Conservation (phyloP, 2,329 filamentous ascomycete species). For the Gnomoniopsis smithogilvyi region DNA sequence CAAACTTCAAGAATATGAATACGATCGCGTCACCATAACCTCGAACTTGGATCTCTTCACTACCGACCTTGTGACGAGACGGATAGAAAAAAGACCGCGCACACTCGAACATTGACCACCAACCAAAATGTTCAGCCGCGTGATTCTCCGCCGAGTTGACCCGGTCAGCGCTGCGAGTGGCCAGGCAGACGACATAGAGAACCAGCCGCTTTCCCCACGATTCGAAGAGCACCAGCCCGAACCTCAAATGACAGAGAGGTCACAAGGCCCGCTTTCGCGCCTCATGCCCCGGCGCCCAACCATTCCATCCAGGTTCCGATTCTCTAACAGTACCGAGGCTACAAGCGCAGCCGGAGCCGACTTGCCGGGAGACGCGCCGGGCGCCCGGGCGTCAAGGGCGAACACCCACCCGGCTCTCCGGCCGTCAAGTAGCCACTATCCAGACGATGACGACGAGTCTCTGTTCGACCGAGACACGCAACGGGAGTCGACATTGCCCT, state of each 20-base stretch:
- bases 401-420: constrained; percentile 10
- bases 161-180: constrained; percentile 7
- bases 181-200: constrained; percentile 13
- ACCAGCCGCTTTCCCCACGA: constrained; percentile 14
- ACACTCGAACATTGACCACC: neutral
- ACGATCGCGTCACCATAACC: constrained; percentile 2
- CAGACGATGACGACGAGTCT: constrained; percentile 19
- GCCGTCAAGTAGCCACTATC: constrained; percentile 27
- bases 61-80: neutral
- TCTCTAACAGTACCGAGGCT: constrained; percentile 21
- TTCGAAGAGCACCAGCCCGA: neutral
- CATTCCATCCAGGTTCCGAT: constrained; percentile 24
- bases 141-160: constrained; percentile 14
- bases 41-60: constrained; percentile 5
- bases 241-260: constrained; percentile 28
- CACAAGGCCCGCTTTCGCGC: constrained; percentile 21
- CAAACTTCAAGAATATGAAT: constrained; percentile 5
- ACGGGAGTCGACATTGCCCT: constrained; percentile 34
- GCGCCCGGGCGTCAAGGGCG: constrained; percentile 9
- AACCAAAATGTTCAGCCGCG: constrained; percentile 16
- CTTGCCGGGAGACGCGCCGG: constrained; percentile 6
- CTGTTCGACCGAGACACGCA: constrained; percentile 45
- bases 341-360: constrained; percentile 14
- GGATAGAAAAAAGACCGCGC: neutral
- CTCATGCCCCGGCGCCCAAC: constrained; percentile 23